Evolutionary conservation across 2,329 filamentous ascomycete genomes (phyloP), one percentile per base, ranked within the genome.

Genomic region (Xylaria sp.): DNA sequence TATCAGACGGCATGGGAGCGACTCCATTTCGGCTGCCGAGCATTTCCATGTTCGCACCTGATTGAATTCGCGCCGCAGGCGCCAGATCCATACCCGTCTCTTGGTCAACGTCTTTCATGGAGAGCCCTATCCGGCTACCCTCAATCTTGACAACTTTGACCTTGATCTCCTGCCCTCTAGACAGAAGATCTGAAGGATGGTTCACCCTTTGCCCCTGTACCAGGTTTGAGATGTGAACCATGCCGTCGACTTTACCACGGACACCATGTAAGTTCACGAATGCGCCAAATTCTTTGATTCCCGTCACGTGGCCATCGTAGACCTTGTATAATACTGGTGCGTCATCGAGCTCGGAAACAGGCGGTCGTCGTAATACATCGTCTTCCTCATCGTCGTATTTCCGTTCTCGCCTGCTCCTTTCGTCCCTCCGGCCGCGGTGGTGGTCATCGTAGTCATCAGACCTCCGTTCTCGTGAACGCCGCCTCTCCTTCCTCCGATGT

Each of bases 101-200:
- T 73, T 99, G 94, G 67, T 99, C 93, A 13, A 97, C 92, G 63
- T 97, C 93, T 71, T 96, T 96, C 92, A 99, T 97, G 0, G 92
- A 96, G 4, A 99, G 77, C 0, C 92, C 92, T 68, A 97, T 87
- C 34, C 90, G 83, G 56, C 80, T 85, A 3, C 89, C 88, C 70
- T 97, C 90, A 56, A 96, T 87, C 70, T 90, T 96, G 69, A 89
- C 80, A 23, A 99, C 88, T 73, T 99, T 99, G 68, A 97, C 91
- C 73, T 94, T 96, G 57, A 99, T 91, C 1, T 84, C 78, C 71
- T 97, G 92, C 4, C 89, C 90, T 61, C 84, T 83, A 2, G 88
- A 83, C 3, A 99, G 81, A 1, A 99, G 77, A 71, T 99, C 94
- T 0, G 91, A 92, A 0, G 94, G 94, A 71, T 97, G 91, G 65